Evolutionary conservation across 257 asterid species (phyloP), one percentile per base, ranked within the genome.

Genomic region (Nicotiana otophora): DNA sequence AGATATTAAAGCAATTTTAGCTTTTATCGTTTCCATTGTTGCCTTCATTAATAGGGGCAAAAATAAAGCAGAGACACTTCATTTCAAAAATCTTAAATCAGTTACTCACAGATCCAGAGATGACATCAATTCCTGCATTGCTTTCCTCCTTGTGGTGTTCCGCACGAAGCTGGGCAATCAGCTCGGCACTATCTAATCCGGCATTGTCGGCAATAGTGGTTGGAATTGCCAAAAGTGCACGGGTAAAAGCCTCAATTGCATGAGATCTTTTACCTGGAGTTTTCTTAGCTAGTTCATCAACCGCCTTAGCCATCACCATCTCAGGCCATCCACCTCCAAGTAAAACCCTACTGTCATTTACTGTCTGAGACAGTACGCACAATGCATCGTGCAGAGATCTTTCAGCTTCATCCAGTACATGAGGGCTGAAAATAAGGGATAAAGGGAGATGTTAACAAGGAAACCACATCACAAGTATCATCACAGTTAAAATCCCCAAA

Each of bases 271-370:
- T 94, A 61, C 98, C 98, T 1, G 99, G 98, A 68, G 98, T 96
- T 88, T 87, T 93, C 88, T 91, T 88, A 79, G 99, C 97, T 64
- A 96, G 92, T 74, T 96, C 99, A 86, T 94, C 98, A 20, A 95
- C 98, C 62, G 97, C 97, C 88, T 94, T 95, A 57, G 96, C 94
- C 99, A 94, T 96, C 84, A 92, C 92, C 98, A 96, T 92, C 88
- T 94, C 98, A 23, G 98, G 98, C 98, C 98, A 96, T 78, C 98
- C 99, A 83, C 99, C 99, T 80, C 99, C 99, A 58, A 91, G 83
- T 70, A 96, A 83, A 80, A 94, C 98, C 88, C 98, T 89, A 85
- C 98, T 96, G 88, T 96, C 99, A 82, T 84, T 93, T 80, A 94
- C 98, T 0, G 99, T 96, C 86, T 96, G 99, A 48, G 98, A 94